phyloP scores from a whole-genome alignment of 1,284 basidiomycete genomes.

The Melampsora abietis-canadensis region DNA sequence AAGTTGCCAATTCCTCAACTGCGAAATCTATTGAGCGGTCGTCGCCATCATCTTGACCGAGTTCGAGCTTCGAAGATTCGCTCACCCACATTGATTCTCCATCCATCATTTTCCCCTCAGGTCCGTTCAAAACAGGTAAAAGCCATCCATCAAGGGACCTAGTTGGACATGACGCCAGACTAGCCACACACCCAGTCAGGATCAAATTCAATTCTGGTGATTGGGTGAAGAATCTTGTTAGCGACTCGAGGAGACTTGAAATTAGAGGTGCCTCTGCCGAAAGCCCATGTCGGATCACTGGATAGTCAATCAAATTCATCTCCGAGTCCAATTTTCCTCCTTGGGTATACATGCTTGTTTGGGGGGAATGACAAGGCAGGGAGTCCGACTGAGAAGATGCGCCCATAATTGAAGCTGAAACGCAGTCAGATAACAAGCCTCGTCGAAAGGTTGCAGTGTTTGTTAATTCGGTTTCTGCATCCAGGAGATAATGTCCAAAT shows the following conservation, averaged over 20 bases:
- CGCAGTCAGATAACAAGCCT: constrained; percentile 32
- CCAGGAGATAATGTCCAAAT: constrained; percentile 35
- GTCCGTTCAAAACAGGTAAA: constrained; percentile 16
- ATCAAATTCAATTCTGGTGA: constrained; percentile 51
- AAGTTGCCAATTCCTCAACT: constrained; percentile 63
- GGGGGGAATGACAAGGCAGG: background rate
- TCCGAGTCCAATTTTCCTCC: constrained; percentile 14
- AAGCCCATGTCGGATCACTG: constrained; percentile 45
- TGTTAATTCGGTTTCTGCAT: constrained; percentile 39
- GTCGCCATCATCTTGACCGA: constrained; percentile 61
- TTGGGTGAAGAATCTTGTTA: constrained; percentile 49
- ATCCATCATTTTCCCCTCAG: constrained; percentile 5
- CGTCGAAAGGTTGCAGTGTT: constrained; percentile 41
- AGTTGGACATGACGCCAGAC: constrained; percentile 48
- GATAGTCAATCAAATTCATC: constrained; percentile 35
- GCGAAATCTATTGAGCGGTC: constrained; percentile 72
- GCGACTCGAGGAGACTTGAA: constrained; percentile 46
- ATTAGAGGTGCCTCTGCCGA: constrained; percentile 46
- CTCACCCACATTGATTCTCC: constrained; percentile 13
- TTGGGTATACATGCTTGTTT: no score
- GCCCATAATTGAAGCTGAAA: constrained; percentile 26
- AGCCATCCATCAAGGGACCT: constrained; percentile 51
- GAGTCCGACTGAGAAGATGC: constrained; percentile 8
- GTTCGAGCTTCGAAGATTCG: constrained; percentile 23
- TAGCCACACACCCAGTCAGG: constrained; percentile 48